Conservation (phyloP, 371 early-diverging fungal species). For the Syncephalis fuscata region DNA sequence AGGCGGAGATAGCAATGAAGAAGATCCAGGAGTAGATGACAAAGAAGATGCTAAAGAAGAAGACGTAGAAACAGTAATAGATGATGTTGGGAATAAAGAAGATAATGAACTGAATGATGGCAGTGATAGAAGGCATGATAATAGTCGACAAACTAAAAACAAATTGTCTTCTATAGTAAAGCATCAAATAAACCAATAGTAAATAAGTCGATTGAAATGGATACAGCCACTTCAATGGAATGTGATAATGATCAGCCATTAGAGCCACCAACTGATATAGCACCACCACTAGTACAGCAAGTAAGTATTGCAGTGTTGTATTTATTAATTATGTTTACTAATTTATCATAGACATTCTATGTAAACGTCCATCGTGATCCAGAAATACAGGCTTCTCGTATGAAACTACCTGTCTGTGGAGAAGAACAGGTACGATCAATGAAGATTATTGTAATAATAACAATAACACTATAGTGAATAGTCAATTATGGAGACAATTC, state of each 20-base stretch:
- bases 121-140: too few species aligned
- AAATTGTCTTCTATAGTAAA: too few species aligned
- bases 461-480: slow-evolving; percentile 1
- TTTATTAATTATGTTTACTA: too few species aligned
- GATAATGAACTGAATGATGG: too few species aligned
- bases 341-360: slow-evolving; percentile 26
- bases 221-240: slow-evolving; percentile 17
- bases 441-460: not conserved
- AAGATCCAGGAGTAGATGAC: slow-evolving; percentile 5
- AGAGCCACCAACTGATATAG: slow-evolving; percentile 13
- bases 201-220: too few species aligned
- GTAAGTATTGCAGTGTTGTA: slow-evolving; percentile 1
- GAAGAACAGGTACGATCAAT: slow-evolving; percentile 59
- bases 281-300: slow-evolving; percentile 7
- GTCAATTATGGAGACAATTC: slow-evolving; percentile 88
- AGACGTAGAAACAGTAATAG: slow-evolving; percentile 15
- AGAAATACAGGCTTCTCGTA: slow-evolving; percentile 45
- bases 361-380: slow-evolving; percentile 59
- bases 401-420: slow-evolving; percentile 66
- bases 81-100: too few species aligned
- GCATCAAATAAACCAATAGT: too few species aligned
- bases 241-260: slow-evolving; percentile 15
- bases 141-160: too few species aligned
- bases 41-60: slow-evolving; percentile 13
- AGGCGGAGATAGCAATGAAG: too few species aligned